Percentiles rank a stretch among this genome's conserved stretches.
Conservation (phyloP, 108 stramenopile species). For the Skeletonema grethae region DNA sequence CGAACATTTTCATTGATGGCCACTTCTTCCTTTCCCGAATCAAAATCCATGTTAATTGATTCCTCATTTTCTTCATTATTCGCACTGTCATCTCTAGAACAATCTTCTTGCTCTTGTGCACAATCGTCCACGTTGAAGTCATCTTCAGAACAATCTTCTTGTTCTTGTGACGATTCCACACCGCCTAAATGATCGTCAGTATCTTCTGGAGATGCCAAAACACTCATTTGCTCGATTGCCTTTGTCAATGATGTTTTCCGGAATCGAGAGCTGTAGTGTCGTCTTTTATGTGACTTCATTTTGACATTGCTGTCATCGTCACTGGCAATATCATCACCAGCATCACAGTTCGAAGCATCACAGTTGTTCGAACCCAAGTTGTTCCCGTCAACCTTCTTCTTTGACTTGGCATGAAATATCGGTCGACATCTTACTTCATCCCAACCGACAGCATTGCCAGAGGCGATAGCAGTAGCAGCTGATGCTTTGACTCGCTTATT, state of each 20-base stretch:
- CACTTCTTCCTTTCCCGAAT: conserved; percentile 3
- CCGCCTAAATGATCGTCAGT: not conserved
- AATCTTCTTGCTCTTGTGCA: too few species aligned
- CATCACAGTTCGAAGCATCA: not conserved
- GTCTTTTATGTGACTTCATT: conserved; percentile 17
- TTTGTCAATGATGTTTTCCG: conserved; percentile 14
- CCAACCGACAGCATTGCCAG: conserved; percentile 15
- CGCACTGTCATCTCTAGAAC: not conserved
- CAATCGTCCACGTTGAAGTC: not conserved
- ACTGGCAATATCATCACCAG: not conserved
- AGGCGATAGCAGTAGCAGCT: not conserved
- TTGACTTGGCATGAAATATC: conserved; percentile 9
- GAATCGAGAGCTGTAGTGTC: conserved; percentile 24
- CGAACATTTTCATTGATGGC: conserved; percentile 10
- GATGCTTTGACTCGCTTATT: conserved; percentile 2
- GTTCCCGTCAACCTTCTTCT: conserved; percentile 9
- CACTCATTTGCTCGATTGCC: conserved; percentile 20
- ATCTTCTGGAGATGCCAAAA: conserved; percentile 8
- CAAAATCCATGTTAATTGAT: not conserved
- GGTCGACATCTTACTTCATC: conserved; percentile 15
- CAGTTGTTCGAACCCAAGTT: conserved; percentile 20
- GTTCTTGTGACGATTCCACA: not conserved
- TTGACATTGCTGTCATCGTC: not conserved
- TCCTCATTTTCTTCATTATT: not conserved
- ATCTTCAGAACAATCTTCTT: not conserved